A percentile compares a stretch with the other conserved stretches of the same genome.
Evolutionary conservation across 2,329 filamentous ascomycete species (phyloP).

Genomic region (Sclerotinia trifoliorum): DNA sequence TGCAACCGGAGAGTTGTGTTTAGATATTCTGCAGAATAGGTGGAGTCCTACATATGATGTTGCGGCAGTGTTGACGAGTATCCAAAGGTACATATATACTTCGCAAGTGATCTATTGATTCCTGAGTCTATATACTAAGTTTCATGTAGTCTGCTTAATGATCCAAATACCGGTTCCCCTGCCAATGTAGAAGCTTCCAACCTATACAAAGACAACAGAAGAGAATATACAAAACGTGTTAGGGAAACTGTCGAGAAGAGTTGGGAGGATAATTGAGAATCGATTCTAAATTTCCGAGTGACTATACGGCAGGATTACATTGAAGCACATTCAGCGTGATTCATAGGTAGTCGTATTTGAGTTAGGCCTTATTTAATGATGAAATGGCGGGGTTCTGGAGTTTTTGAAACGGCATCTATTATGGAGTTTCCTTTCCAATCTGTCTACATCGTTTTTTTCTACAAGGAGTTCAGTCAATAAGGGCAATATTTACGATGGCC

Average conservation of each 20-base stretch:
- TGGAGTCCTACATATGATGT: constrained; percentile 99
- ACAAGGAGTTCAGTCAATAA: constrained; percentile 8
- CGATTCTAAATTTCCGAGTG: constrained; percentile 26
- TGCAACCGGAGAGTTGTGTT: constrained; percentile 89
- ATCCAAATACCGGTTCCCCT: constrained; percentile 96
- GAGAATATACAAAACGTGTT: constrained; percentile 94
- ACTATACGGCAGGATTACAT: constrained; percentile 1
- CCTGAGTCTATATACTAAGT: constrained; percentile 36
- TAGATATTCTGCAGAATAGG: constrained; percentile 95
- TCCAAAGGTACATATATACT: constrained; percentile 71
- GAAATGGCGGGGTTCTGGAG: constrained; percentile 17
- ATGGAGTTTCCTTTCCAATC: constrained; percentile 14
- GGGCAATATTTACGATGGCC: background rate
- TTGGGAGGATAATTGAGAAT: constrained; percentile 74
- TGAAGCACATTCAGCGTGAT: constrained; percentile 9
- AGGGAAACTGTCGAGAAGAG: constrained; percentile 98
- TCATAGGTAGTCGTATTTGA: background rate
- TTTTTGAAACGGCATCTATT: constrained; percentile 14
- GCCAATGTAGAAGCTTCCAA: constrained; percentile 98
- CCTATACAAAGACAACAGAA: constrained; percentile 95
- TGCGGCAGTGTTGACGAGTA: constrained; percentile 92
- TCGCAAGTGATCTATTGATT: background rate
- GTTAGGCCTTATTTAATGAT: constrained; percentile 13
- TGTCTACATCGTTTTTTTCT: constrained; percentile 5
- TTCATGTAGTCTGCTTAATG: constrained; percentile 75